A percentile compares a stretch with the other conserved stretches of the same genome.
These are phyloP conservation scores for Sphaerulina musiva DNA, from an alignment of 2,329 filamentous ascomycete species.

Conservation along the genomic window DNA sequence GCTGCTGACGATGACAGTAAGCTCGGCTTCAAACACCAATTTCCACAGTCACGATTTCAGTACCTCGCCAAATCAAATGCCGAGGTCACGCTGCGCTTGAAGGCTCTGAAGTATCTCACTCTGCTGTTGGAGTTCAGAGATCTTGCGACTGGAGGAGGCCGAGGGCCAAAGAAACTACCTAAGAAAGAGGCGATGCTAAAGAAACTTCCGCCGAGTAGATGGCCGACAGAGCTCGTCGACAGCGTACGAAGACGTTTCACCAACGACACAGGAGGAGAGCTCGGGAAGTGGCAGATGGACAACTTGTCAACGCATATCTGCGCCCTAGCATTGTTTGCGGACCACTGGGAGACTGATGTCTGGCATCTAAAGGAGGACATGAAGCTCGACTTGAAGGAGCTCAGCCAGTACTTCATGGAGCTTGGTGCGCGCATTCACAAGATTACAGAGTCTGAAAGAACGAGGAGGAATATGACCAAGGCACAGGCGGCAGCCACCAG, in stretches of 20 bases:
- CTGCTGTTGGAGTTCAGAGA: conserved; percentile 45
- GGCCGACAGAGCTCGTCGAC: conserved; percentile 58
- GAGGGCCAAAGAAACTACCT: conserved; percentile 47
- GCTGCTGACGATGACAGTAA: conserved; percentile 43
- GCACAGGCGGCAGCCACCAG: conserved; percentile 54
- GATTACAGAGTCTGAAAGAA: conserved; percentile 42
- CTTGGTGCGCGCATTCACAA: conserved; percentile 60
- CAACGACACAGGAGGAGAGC: conserved; percentile 47
- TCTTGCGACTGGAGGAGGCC: conserved; percentile 31
- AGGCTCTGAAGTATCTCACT: conserved; percentile 45
- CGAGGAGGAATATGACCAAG: conserved; percentile 52
- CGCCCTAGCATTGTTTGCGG: conserved; percentile 63
- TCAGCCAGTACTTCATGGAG: conserved; percentile 67
- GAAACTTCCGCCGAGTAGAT: conserved; percentile 42
- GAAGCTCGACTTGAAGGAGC: conserved; percentile 60
- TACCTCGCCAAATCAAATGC: conserved; percentile 50
- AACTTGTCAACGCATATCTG: conserved; percentile 67
- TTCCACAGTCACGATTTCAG: conserved; percentile 58
- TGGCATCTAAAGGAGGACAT: conserved; percentile 65
- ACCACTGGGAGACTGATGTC: conserved; percentile 67
- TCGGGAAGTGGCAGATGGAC: conserved; percentile 67
- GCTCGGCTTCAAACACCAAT: conserved; percentile 55
- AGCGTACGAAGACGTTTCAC: conserved; percentile 64
- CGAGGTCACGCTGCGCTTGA: conserved; percentile 38
- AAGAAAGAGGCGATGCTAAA: conserved; percentile 56